Evolutionary conservation across 1,284 basidiomycete genomes (phyloP).

Genomic region (Pyrrhoderma noxium): DNA sequence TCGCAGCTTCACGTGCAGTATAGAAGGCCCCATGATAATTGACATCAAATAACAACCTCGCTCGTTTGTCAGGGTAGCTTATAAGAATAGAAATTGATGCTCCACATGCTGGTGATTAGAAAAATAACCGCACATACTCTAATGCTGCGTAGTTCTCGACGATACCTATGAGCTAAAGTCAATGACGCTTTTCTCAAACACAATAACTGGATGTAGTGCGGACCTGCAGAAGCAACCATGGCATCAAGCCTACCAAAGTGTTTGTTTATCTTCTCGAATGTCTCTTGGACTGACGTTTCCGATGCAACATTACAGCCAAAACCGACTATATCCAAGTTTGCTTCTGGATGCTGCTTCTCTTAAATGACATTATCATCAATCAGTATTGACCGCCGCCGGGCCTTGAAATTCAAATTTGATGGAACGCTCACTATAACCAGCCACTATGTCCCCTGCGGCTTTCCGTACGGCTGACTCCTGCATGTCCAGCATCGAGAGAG

Average conservation of each 20-base stretch:
- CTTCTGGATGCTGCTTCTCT: conserved; percentile 38
- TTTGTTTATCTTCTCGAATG: conserved; percentile 59
- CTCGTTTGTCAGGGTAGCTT: conserved; percentile 75
- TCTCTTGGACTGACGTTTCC: conserved; percentile 70
- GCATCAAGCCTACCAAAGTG: conserved; percentile 81
- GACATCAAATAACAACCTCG: conserved; percentile 81
- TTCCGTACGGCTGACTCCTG: conserved; percentile 63
- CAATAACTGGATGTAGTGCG: too few species aligned
- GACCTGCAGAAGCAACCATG: conserved; percentile 86
- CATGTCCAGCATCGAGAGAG: conserved; percentile 80
- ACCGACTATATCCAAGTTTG: conserved; percentile 68
- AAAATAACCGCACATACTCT: conserved; percentile 43
- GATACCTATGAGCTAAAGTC: conserved; percentile 51
- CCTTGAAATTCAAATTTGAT: not conserved
- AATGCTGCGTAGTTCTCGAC: conserved; percentile 89
- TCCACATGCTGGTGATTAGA: conserved; percentile 28
- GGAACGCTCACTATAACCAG: conserved; percentile 38
- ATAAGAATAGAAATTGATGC: too few species aligned
- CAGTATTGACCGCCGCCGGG: too few species aligned
- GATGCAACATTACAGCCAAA: conserved; percentile 85
- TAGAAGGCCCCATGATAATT: conserved; percentile 92
- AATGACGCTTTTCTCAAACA: too few species aligned
- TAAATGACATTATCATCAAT: conserved; percentile 39
- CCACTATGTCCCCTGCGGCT: conserved; percentile 70
- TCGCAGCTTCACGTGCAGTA: conserved; percentile 87